Evolutionary conservation across 371 early-diverging fungal species (phyloP).

Genomic region (Nematocida major): DNA sequence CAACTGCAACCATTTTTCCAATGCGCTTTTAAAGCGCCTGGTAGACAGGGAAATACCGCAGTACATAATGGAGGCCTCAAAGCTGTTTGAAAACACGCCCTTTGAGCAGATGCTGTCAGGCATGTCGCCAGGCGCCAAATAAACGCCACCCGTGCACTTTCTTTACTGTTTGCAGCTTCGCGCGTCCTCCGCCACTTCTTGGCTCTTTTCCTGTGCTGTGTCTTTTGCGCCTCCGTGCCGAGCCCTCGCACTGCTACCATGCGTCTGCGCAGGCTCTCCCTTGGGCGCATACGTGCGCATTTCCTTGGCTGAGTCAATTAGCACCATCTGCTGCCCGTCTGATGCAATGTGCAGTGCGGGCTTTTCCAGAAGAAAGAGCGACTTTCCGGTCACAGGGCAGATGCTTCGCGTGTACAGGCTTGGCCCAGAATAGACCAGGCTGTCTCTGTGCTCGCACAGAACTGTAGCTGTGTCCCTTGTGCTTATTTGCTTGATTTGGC

Average conservation of each 20-base stretch:
- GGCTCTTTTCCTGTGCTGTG: too few relatives aligned
- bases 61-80: conserved; percentile 61
- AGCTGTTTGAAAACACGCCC: conserved; percentile 42
- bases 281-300: too few relatives aligned
- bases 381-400: conserved; percentile 16
- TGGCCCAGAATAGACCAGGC: conserved; percentile 9
- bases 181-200: too few relatives aligned
- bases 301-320: neutral
- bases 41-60: conserved; percentile 55
- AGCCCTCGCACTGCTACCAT: too few relatives aligned
- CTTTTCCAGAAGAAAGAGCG: neutral
- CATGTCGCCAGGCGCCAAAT: neutral
- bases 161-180: too few relatives aligned
- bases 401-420: conserved; percentile 2
- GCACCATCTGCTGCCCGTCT: neutral
- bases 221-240: too few relatives aligned
- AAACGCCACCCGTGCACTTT: neutral
- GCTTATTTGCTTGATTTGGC: neutral
- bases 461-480: neutral
- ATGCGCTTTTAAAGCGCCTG: conserved; percentile 52
- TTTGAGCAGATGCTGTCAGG: conserved; percentile 10
- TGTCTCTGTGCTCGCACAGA: conserved; percentile 11
- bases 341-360: neutral
- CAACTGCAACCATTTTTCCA: conserved; percentile 65
- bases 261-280: too few relatives aligned